Evolutionary conservation across 2,329 filamentous ascomycete genomes (phyloP).

Genomic region (Talaromyces funiculosus): DNA sequence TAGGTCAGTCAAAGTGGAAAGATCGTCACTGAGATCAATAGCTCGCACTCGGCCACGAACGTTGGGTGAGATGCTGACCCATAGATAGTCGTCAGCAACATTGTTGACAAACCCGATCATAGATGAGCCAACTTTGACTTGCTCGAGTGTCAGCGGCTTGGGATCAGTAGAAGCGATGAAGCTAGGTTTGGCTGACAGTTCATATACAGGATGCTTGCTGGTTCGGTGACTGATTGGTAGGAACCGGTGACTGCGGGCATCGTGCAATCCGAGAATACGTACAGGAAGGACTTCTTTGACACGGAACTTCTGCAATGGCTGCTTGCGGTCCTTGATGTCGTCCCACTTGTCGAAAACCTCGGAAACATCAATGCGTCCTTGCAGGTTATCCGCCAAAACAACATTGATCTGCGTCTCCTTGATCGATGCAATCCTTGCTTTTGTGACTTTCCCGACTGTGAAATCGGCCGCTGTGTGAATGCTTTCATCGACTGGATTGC

Average conservation of each 20-base stretch:
- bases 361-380: slow-evolving; percentile 89
- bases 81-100: slow-evolving; percentile 68
- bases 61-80: slow-evolving; percentile 85
- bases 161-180: slow-evolving; percentile 49
- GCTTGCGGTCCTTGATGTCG: slow-evolving; percentile 74
- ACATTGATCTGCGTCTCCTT: slow-evolving; percentile 93
- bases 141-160: slow-evolving; percentile 63
- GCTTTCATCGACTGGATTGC: slow-evolving; percentile 60
- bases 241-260: slow-evolving; percentile 84
- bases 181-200: slow-evolving; percentile 75
- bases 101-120: slow-evolving; percentile 91
- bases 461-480: slow-evolving; percentile 67
- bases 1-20: slow-evolving; percentile 71
- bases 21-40: slow-evolving; percentile 81
- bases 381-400: slow-evolving; percentile 75
- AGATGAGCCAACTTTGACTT: slow-evolving; percentile 64
- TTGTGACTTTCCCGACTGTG: slow-evolving; percentile 64
- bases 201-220: slow-evolving; percentile 71
- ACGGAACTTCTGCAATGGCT: slow-evolving; percentile 69
- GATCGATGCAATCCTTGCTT: slow-evolving; percentile 73
- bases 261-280: slow-evolving; percentile 78
- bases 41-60: slow-evolving; percentile 77
- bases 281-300: slow-evolving; percentile 66
- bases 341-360: slow-evolving; percentile 86
- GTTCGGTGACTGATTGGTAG: slow-evolving; percentile 83